Conservation (phyloP, 2,329 filamentous ascomycete genomes). For the Colletotrichum sansevieriae region DNA sequence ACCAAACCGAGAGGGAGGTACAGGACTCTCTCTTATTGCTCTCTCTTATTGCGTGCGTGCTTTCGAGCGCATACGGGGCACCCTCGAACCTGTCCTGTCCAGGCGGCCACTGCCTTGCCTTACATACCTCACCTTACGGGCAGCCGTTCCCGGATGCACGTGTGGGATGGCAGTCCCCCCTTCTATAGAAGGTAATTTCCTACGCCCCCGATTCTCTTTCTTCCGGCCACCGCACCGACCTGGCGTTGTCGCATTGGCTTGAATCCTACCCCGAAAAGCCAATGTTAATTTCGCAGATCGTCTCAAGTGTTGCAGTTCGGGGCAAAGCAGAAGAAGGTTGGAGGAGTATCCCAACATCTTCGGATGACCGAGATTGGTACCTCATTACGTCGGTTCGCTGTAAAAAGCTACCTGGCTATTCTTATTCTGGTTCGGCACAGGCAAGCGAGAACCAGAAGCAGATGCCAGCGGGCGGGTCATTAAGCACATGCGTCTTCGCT, state of each 20-base stretch:
- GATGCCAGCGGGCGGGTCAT: conserved; percentile 14
- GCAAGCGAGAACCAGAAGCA: conserved; percentile 23
- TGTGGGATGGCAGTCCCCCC: background rate
- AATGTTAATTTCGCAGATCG: conserved; percentile 24
- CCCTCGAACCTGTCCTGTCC: conserved; percentile 5
- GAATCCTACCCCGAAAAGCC: conserved; percentile 4
- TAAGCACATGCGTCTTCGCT: conserved; percentile 27
- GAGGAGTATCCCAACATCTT: conserved; percentile 16
- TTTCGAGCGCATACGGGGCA: background rate
- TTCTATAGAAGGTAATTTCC: background rate
- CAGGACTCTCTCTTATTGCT: conserved; percentile 2
- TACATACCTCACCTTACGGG: background rate
- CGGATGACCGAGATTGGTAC: background rate
- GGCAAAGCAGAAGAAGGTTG: conserved; percentile 13
- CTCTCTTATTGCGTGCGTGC: conserved; percentile 10
- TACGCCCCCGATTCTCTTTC: background rate
- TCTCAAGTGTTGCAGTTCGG: conserved; percentile 25
- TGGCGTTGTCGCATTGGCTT: conserved; percentile 6
- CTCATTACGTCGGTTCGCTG: conserved; percentile 17
- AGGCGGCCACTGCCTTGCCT: conserved; percentile 1
- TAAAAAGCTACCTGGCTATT: conserved; percentile 11
- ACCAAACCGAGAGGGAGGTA: conserved; percentile 25
- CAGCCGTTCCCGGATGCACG: conserved; percentile 6
- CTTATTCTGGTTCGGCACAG: conserved; percentile 17
- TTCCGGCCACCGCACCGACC: background rate